A percentile compares a stretch with the other conserved stretches of the same genome.
phyloP scores from a whole-genome alignment of 2,329 filamentous ascomycete genomes.

The Ophiognomonia clavigignenti-juglandacearum region DNA sequence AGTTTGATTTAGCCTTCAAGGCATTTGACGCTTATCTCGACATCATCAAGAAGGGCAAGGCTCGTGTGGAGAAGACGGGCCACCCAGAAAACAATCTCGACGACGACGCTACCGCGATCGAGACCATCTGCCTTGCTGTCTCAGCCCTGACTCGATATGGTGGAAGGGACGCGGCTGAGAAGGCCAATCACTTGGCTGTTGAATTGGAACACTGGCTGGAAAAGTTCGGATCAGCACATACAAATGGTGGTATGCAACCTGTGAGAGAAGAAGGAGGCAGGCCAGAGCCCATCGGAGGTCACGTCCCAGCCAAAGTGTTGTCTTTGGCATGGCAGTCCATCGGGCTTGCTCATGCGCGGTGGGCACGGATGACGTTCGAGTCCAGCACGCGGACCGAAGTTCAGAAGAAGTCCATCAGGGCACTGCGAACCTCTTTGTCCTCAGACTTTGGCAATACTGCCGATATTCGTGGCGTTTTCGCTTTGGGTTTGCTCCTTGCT shows the following conservation, averaged over 20 bases:
- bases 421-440: constrained; percentile 67
- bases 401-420: constrained; percentile 71
- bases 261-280: constrained; percentile 18
- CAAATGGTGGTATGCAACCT: constrained; percentile 19
- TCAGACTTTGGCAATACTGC: constrained; percentile 60
- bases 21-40: constrained; percentile 90
- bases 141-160: constrained; percentile 80
- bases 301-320: constrained; percentile 55
- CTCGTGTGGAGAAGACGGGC: constrained; percentile 73
- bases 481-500: constrained; percentile 77
- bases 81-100: constrained; percentile 69
- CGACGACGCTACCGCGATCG: constrained; percentile 68
- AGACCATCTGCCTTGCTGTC: constrained; percentile 76
- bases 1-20: constrained; percentile 88
- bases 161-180: constrained; percentile 68
- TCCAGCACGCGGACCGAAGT: constrained; percentile 65
- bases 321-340: constrained; percentile 77
- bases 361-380: constrained; percentile 78
- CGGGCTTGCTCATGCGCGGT: constrained; percentile 79
- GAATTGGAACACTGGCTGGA: constrained; percentile 73
- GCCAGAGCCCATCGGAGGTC: constrained; percentile 19
- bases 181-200: constrained; percentile 64
- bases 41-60: constrained; percentile 80
- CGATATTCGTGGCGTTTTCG: constrained; percentile 74
- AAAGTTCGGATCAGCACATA: constrained; percentile 41